These are phyloP conservation scores for Lachancea kluyveri DNA, from an alignment of 805 yeast species.

Conservation along the genomic window DNA sequence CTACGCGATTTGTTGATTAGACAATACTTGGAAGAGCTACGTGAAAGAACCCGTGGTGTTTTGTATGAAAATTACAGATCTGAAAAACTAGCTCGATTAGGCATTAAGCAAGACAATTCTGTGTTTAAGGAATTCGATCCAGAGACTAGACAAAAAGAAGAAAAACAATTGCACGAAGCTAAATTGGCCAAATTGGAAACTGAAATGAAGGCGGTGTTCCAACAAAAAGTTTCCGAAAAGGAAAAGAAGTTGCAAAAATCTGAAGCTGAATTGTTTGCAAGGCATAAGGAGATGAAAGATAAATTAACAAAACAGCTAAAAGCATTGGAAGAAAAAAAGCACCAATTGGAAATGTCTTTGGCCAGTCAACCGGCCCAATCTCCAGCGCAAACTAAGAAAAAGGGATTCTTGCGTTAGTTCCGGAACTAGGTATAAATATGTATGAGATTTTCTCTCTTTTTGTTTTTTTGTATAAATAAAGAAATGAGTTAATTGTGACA, in stretches of 20 bases:
- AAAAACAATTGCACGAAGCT: slow-evolving; percentile 86
- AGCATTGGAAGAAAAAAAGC: slow-evolving; percentile 86
- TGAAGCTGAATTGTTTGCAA: slow-evolving; percentile 90
- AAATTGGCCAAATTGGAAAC: slow-evolving; percentile 90
- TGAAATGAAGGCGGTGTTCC: slow-evolving; percentile 95
- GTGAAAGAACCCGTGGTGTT: slow-evolving; percentile 70
- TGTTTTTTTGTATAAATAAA: background rate
- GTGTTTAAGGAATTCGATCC: slow-evolving; percentile 98
- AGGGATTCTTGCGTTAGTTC: slow-evolving; percentile 70
- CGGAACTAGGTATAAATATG: too few relatives aligned
- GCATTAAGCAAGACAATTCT: slow-evolving; percentile 84
- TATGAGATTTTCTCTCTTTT: background rate
- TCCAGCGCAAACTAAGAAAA: slow-evolving; percentile 61
- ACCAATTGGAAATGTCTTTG: slow-evolving; percentile 54
- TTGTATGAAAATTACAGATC: slow-evolving; percentile 89
- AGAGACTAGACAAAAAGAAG: slow-evolving; percentile 85
- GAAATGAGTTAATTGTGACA: too few relatives aligned
- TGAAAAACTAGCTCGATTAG: slow-evolving; percentile 70
- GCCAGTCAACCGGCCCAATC: slow-evolving; percentile 35
- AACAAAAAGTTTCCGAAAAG: slow-evolving; percentile 92
- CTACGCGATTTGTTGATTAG: slow-evolving; percentile 84
- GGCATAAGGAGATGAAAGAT: slow-evolving; percentile 97
- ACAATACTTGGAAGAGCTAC: slow-evolving; percentile 88
- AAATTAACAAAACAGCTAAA: slow-evolving; percentile 82
- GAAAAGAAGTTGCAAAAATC: slow-evolving; percentile 95